Percentiles rank a stretch among this genome's conserved stretches.
phyloP scores from a whole-genome alignment of 169 alveolate genomes.

The Plasmodium coatneyi region DNA sequence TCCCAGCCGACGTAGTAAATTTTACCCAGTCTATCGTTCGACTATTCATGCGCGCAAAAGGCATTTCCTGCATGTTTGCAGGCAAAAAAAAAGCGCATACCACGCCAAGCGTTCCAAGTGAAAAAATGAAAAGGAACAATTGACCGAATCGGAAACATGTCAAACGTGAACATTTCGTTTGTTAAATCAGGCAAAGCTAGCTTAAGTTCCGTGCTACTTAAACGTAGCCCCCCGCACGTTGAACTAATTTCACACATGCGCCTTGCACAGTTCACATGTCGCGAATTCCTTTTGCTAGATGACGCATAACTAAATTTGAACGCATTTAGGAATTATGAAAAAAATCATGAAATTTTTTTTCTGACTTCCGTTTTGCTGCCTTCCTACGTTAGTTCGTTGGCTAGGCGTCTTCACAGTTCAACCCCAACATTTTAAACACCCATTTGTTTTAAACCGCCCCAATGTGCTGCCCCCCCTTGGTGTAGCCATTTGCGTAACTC shows the following conservation, averaged over 20 bases:
- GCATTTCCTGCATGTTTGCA: background rate
- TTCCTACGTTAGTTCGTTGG: background rate
- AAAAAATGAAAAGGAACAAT: background rate
- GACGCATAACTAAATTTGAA: background rate
- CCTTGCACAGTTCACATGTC: background rate
- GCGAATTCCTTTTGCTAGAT: background rate
- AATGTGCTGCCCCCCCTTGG: background rate
- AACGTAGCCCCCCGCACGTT: background rate
- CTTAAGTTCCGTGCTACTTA: background rate
- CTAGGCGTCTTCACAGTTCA: background rate
- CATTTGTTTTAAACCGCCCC: background rate
- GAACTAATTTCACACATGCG: background rate
- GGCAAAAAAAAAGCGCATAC: background rate
- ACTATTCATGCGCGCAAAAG: background rate
- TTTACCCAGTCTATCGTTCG: background rate
- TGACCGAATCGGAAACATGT: background rate
- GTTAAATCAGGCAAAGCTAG: background rate
- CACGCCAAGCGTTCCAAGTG: background rate
- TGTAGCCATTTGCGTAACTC: background rate
- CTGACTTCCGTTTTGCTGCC: background rate
- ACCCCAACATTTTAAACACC: background rate
- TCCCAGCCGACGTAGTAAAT: background rate
- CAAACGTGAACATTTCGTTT: background rate
- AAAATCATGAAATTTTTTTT: background rate
- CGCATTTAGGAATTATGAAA: background rate